A percentile compares a stretch with the other conserved stretches of the same genome.
phyloP scores from a whole-genome alignment of 768 basidiomycete species.

The Calocybe cyanea region DNA sequence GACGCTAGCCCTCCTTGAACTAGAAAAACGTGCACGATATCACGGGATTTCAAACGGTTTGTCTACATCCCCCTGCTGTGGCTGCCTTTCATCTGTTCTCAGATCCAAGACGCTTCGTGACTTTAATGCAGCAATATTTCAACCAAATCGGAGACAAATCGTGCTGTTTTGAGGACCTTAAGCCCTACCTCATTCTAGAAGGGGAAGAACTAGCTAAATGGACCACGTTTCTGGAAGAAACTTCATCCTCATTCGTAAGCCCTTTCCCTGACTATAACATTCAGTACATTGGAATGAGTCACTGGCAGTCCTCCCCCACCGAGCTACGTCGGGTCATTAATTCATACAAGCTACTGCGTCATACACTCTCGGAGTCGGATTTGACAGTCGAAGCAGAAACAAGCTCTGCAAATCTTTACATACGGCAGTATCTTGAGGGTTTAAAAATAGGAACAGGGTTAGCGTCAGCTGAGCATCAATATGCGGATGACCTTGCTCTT shows the following conservation, averaged over 20 bases:
- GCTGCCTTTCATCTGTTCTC: conserved; percentile 1
- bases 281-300: conserved; percentile 21
- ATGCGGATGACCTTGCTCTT: conserved; percentile 80
- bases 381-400: conserved; percentile 56
- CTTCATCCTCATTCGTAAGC: conserved; percentile 48
- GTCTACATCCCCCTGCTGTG: neutral
- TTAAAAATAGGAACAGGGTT: conserved; percentile 65
- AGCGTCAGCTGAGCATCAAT: conserved; percentile 77
- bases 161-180: conserved; percentile 85
- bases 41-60: conserved; percentile 48
- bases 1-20: conserved; percentile 68
- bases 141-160: conserved; percentile 72
- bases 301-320: conserved; percentile 36
- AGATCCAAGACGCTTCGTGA: conserved; percentile 45
- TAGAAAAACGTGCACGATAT: conserved; percentile 56
- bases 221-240: conserved; percentile 47
- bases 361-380: conserved; percentile 45
- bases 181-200: conserved; percentile 55
- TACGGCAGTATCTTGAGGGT: conserved; percentile 60
- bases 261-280: conserved; percentile 1
- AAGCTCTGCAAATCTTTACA: conserved; percentile 46
- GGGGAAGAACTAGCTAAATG: conserved; percentile 46
- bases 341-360: conserved; percentile 68
- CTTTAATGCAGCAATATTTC: conserved; percentile 65
- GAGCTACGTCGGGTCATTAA: conserved; percentile 71